Base-by-base conservation (phyloP, 2,329 filamentous ascomycete genomes). In the Curvularia hawaiiensis region DNA sequence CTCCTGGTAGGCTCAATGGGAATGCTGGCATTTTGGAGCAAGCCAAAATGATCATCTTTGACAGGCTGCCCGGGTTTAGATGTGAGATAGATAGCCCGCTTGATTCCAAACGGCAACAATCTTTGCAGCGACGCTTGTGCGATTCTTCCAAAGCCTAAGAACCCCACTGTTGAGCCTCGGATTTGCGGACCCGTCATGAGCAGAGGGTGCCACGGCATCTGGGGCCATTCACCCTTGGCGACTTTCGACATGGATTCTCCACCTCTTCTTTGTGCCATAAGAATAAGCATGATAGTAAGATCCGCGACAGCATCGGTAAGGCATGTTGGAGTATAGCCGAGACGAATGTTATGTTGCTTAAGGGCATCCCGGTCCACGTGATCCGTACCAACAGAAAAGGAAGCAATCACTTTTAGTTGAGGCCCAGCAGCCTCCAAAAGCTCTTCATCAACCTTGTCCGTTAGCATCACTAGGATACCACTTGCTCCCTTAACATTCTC, bases 301-400 rank as follows among this genome's bases (percentile, higher is more conserved):
- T 72, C 71, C 22, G 71, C 69, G 3, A 72, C 68, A 3, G 71
- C 69, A 39, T 72, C 69, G 33, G 70, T 73, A 12, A 74, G 64
- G 50, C 62, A 68, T 40, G 65, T 70, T 14, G 69, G 68, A 20
- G 70, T 74, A 46, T 73, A 73, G 14, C 70, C 71, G 4, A 73
- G 64, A 0, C 70, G 65, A 30, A 74, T 68, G 39, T 60, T 60
- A 43, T 67, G 66, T 26, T 62, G 59, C 54, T 70, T 72, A 3
- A 73, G 61, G 1, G 65, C 63, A 8, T 55, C 52, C 3, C 61
- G 61, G 49, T 72, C 66, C 7, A 74, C 62, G 48, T 73, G 69
- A 52, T 73, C 69, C 12, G 67, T 72, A 1, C 70, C 71, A n/a
- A 73, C 67, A 9, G 69, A 72, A 56, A 72, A 72, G 0, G 71